Evolutionary conservation across 208 protist genomes (phyloP).

Genomic region (Vickermania ingenoplastis): DNA sequence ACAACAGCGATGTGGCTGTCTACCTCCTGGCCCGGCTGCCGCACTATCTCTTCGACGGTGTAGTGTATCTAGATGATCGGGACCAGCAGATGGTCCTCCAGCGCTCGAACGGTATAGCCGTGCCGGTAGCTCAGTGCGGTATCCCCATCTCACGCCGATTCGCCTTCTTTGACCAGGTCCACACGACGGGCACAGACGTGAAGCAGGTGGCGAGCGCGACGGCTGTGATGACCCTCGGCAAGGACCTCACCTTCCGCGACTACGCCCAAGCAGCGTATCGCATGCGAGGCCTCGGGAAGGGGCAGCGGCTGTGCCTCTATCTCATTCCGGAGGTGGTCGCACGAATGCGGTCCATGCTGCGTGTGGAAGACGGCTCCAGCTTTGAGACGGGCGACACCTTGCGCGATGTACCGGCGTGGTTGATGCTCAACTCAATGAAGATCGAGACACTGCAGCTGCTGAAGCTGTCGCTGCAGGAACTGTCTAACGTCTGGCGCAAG

Average conservation of each 20-base stretch:
- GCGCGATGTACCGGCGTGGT: constrained; percentile 80
- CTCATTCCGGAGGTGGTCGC: constrained; percentile 89
- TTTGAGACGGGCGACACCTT: constrained; percentile 42
- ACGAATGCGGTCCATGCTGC: constrained; percentile 5
- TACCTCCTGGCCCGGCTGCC: constrained; percentile 77
- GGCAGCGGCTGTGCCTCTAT: constrained; percentile 88
- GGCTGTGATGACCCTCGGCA: constrained; percentile 91
- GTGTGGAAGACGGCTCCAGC: constrained; percentile 29
- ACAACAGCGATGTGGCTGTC: constrained; percentile 84
- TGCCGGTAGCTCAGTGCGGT: constrained; percentile 89
- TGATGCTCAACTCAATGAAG: constrained; percentile 84
- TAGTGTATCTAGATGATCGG: constrained; percentile 90
- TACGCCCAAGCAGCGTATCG: constrained; percentile 90
- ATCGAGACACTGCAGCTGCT: constrained; percentile 80
- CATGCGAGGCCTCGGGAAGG: constrained; percentile 91
- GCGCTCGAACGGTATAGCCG: constrained; percentile 60
- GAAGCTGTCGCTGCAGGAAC: constrained; percentile 84
- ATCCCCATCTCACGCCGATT: constrained; percentile 84
- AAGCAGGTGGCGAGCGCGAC: constrained; percentile 85
- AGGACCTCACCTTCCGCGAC: constrained; percentile 94
- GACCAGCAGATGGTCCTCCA: constrained; percentile 93
- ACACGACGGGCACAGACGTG: constrained; percentile 95
- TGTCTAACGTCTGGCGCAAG: constrained; percentile 88
- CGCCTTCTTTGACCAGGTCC: constrained; percentile 92
- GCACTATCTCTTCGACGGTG: constrained; percentile 78